These are phyloP conservation scores for Zoysia matrella DNA, from an alignment of 202 grass and related monocot species.

Conservation along the genomic window DNA sequence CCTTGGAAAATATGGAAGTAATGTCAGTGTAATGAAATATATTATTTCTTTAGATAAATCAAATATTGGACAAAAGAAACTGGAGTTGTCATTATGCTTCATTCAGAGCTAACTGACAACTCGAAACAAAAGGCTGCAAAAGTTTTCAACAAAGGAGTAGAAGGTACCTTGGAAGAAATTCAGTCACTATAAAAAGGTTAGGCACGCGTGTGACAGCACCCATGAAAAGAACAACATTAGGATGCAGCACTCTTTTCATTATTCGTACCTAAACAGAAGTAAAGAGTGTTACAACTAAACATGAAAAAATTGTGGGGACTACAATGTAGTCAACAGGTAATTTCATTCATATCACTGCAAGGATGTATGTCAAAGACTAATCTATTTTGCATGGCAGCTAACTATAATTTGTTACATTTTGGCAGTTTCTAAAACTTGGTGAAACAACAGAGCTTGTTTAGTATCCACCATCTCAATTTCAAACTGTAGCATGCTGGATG, in stretches of 20 bases:
- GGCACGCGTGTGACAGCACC: conserved; percentile 88
- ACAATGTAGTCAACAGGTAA: neutral
- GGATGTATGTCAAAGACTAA: too few species aligned
- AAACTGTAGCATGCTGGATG: neutral
- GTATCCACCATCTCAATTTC: neutral
- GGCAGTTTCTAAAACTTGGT: neutral
- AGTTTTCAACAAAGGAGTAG: conserved; percentile 35
- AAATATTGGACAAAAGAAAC: neutral
- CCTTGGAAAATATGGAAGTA: neutral
- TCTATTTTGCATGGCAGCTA: neutral
- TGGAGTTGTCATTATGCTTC: neutral
- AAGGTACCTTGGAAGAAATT: conserved; percentile 97
- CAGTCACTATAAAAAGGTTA: conserved; percentile 91
- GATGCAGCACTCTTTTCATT: conserved; percentile 97
- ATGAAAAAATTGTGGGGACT: neutral
- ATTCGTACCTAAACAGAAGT: conserved; percentile 72
- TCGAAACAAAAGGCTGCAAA: conserved; percentile 11
- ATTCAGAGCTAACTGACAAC: neutral
- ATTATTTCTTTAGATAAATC: neutral
- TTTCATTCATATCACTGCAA: neutral
- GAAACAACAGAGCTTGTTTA: conserved; percentile 24
- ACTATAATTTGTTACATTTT: neutral
- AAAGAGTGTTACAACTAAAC: conserved; percentile 16
- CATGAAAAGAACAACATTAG: conserved; percentile 99
- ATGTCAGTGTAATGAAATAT: neutral